Percentiles rank a stretch among this genome's conserved stretches.
These are phyloP conservation scores for Torulaspora gathmanii DNA, from an alignment of 805 yeast species.

Conservation along the genomic window DNA sequence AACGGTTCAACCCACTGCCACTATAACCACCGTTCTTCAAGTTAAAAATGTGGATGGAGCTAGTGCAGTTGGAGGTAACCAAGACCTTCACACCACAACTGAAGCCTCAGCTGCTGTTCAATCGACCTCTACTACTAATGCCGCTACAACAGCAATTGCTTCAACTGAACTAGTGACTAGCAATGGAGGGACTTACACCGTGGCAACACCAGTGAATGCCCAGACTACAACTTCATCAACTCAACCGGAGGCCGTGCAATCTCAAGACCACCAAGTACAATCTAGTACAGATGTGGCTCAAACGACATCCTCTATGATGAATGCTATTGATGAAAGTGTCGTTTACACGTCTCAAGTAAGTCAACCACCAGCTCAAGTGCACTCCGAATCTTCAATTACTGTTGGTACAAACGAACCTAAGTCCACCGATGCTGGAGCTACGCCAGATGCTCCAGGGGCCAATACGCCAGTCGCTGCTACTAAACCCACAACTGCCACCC, in stretches of 20 bases:
- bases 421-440: no score
- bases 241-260: conserved; percentile 18
- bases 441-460: no score
- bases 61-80: neutral
- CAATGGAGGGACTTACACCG: neutral
- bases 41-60: conserved; percentile 1
- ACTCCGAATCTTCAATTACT: conserved; percentile 1
- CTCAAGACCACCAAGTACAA: conserved; percentile 3
- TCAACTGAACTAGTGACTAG: neutral
- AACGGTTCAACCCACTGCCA: conserved; percentile 36
- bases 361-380: conserved; percentile 14
- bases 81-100: neutral
- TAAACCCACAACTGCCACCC: conserved; percentile 21
- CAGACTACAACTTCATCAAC: conserved; percentile 10
- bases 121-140: neutral
- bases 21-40: conserved; percentile 26
- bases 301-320: neutral
- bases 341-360: conserved; percentile 8
- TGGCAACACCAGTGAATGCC: neutral
- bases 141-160: neutral
- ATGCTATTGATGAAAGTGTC: conserved; percentile 3
- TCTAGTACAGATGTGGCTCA: conserved; percentile 8
- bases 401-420: no score
- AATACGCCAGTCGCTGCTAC: conserved; percentile 3
- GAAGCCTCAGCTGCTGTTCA: neutral